A percentile compares a stretch with the other conserved stretches of the same genome.
Conservation (phyloP, 306 rosid genomes). For the Ammopiptanthus mongolicus region DNA sequence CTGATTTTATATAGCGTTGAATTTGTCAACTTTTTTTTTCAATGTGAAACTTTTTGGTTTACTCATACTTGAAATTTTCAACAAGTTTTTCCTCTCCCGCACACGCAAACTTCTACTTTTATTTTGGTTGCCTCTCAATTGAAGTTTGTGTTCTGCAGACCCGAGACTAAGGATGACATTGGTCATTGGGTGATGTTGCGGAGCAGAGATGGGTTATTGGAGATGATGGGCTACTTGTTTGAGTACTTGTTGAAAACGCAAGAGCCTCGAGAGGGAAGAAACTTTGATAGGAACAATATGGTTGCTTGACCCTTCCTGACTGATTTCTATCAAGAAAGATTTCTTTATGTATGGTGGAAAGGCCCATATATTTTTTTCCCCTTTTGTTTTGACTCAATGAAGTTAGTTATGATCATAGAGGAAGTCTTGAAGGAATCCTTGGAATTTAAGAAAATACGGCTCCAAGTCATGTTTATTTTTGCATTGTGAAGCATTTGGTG, state of each 20-base stretch:
- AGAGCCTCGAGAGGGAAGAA: constrained; percentile 33
- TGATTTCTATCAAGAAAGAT: too few relatives aligned
- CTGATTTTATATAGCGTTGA: too few relatives aligned
- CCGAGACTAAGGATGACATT: constrained; percentile 70
- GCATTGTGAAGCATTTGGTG: not conserved
- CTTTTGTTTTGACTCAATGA: not conserved
- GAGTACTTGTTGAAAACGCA: constrained; percentile 78
- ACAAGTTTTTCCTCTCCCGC: not conserved
- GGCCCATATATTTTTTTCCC: not conserved
- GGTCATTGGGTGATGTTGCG: constrained; percentile 58
- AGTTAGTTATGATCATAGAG: not conserved
- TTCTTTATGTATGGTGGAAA: constrained; percentile 35
- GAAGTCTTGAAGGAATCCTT: constrained; percentile 4
- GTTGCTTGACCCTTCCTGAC: constrained; percentile 29
- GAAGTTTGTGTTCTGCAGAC: constrained; percentile 39
- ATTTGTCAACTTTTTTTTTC: too few relatives aligned
- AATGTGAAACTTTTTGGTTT: too few relatives aligned
- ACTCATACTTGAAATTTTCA: too few relatives aligned
- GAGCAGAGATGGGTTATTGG: constrained; percentile 73
- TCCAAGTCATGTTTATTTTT: not conserved
- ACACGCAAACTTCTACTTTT: not conserved
- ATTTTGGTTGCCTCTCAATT: not conserved
- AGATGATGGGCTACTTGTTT: constrained; percentile 68
- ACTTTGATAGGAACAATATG: constrained; percentile 33
- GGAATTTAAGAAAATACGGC: constrained; percentile 6